Evolutionary conservation across 495 filamentous ascomycete species (phyloP), one percentile per base, ranked within the genome.

Genomic region (Saxophila tyrrhenica): DNA sequence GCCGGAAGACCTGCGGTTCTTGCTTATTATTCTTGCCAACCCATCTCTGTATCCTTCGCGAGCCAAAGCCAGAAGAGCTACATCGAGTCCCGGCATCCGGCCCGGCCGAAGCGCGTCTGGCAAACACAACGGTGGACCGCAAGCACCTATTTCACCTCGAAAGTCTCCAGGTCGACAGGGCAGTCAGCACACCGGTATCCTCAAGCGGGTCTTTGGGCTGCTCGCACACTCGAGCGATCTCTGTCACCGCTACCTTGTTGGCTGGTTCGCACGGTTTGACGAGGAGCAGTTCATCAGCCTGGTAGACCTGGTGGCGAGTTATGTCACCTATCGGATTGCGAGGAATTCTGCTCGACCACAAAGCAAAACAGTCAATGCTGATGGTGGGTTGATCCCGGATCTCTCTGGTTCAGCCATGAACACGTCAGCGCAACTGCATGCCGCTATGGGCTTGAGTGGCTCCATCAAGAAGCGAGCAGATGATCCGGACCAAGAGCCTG

Each of bases 11-110:
- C 73, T 82, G 32, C 77, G 91, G 45, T 94, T 94, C 64, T 69
- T 95, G 20, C 73, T 96, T n/a, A 82, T 95, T 17, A 69, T 95
- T 50, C 69, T 94, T 22, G 79, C 75, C n/a, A 95, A 95, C 63
- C 90, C 90, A 39, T 64, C 89, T 2, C 67, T 96, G 15, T 76
- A 83, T 54, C 72, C 71, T 15, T 48, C 53, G 52, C 50, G 25
- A 46, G 46, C 60, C 47, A 49, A 50, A 56, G 50, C 21, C 50
- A 19, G 45, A 32, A 46, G 54, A 24, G 35, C 25, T 8, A 23
- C 48, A 10, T 57, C 49, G 5, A 35, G 42, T 23, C 46, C 39
- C 3, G 25, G 20, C 7, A 3, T 22, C 8, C 24, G 25, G 11
- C 51, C 54, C 2, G 25, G 9, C 11, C n/a, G 57, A 39, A 24